A percentile compares a stretch with the other conserved stretches of the same genome.
These are phyloP conservation scores for Euphorbia tirucalli DNA, from an alignment of 345 rosid genomes.

Conservation along the genomic window DNA sequence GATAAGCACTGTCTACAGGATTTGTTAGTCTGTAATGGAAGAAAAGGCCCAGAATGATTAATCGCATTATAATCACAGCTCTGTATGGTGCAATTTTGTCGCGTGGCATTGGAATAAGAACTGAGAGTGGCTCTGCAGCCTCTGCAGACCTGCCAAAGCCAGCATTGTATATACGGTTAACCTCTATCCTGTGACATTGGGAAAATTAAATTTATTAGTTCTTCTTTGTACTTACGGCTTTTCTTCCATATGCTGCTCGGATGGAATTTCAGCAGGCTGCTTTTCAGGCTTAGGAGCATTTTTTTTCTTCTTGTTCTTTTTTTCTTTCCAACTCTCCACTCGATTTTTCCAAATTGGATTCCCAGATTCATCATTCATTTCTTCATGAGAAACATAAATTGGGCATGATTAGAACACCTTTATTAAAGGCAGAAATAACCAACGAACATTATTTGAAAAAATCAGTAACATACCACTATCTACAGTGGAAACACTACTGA, in stretches of 20 bases:
- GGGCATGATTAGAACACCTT: slow-evolving; percentile 1
- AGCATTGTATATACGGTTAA: slow-evolving; percentile 1
- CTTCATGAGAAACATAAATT: slow-evolving; percentile 37
- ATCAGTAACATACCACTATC: slow-evolving; percentile 63
- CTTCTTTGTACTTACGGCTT: slow-evolving; percentile 45
- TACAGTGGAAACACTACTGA: slow-evolving; percentile 81
- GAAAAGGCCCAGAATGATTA: slow-evolving; percentile 83
- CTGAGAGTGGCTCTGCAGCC: slow-evolving; percentile 66
- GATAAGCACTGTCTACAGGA: slow-evolving; percentile 89
- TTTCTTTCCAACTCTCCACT: slow-evolving; percentile 96
- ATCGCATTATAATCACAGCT: slow-evolving; percentile 64
- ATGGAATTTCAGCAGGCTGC: slow-evolving; percentile 59
- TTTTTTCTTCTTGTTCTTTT: slow-evolving; percentile 82
- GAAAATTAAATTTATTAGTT: not conserved
- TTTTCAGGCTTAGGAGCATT: slow-evolving; percentile 51
- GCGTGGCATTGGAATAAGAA: slow-evolving; percentile 56
- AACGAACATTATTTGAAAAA: not conserved
- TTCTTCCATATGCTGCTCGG: slow-evolving; percentile 87
- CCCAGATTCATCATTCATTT: slow-evolving; percentile 74
- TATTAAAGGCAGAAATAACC: slow-evolving; percentile 5
- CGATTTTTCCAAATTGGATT: slow-evolving; percentile 98
- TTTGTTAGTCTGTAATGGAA: slow-evolving; percentile 86
- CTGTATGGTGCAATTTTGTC: slow-evolving; percentile 77
- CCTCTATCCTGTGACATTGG: not conserved
- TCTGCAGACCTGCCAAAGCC: slow-evolving; percentile 52